phyloP scores from a whole-genome alignment of 148 eudicot species.

The Beta vulgaris region DNA sequence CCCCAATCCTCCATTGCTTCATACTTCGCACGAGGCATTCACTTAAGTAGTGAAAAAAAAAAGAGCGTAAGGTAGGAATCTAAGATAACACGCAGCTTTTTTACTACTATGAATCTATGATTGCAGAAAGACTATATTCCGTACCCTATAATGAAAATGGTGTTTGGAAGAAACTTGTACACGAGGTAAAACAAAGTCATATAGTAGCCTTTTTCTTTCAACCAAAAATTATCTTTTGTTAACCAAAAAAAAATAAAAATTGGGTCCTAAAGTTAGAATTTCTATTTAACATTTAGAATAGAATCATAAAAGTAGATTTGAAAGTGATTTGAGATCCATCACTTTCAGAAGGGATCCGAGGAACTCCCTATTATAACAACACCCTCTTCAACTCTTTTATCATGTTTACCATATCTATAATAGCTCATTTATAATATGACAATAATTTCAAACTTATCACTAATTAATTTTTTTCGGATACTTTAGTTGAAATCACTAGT shows the following conservation, averaged over 20 bases:
- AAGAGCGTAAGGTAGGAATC: not conserved
- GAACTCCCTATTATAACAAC: slow-evolving; percentile 6
- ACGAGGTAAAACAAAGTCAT: slow-evolving; percentile 11
- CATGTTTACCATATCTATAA: not conserved
- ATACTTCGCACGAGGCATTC: not conserved
- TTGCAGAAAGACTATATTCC: not conserved
- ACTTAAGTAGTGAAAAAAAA: too few species aligned
- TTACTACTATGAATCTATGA: not conserved
- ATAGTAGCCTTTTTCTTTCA: not conserved
- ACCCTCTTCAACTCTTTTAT: not conserved
- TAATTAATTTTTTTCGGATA: too few species aligned
- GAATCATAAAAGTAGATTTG: slow-evolving; percentile 31
- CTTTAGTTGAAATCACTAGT: too few species aligned
- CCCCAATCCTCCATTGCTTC: too few species aligned
- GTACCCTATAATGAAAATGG: not conserved
- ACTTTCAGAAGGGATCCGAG: slow-evolving; percentile 29
- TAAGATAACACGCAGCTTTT: not conserved
- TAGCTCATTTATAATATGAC: not conserved
- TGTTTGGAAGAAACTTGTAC: not conserved
- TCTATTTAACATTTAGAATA: slow-evolving; percentile 14
- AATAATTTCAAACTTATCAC: too few species aligned
- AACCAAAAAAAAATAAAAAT: not conserved
- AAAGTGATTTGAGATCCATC: slow-evolving; percentile 33
- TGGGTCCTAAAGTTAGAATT: not conserved
- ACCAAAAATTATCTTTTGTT: not conserved